Evolutionary conservation across 768 basidiomycete species (phyloP).

Genomic region (Pleurotus platypus): DNA sequence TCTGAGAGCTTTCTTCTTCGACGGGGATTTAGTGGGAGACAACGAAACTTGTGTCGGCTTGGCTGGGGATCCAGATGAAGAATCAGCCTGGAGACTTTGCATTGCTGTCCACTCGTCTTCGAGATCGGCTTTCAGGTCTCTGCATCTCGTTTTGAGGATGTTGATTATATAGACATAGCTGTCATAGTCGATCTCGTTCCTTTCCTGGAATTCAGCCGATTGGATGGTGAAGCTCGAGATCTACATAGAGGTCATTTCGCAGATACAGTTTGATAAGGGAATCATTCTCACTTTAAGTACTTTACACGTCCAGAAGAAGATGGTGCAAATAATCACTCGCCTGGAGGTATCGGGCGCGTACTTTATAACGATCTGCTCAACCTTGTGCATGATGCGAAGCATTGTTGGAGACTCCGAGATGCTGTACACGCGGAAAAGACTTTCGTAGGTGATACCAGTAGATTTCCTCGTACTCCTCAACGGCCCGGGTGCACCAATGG

Average conservation of each 20-base stretch:
- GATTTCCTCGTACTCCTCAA: background rate
- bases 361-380: slow-evolving; percentile 28
- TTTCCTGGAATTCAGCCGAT: slow-evolving; percentile 18
- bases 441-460: slow-evolving; percentile 2
- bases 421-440: background rate
- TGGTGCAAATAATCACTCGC: slow-evolving; percentile 27
- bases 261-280: too few species aligned
- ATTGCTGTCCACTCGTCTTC: slow-evolving; percentile 14
- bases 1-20: slow-evolving; percentile 14
- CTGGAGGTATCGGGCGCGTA: slow-evolving; percentile 18
- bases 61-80: slow-evolving; percentile 15
- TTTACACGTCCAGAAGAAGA: slow-evolving; percentile 46
- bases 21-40: slow-evolving; percentile 14
- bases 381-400: slow-evolving; percentile 28
- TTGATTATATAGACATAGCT: slow-evolving; percentile 18
- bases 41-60: slow-evolving; percentile 20
- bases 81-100: slow-evolving; percentile 14
- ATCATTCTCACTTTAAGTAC: slow-evolving; percentile 29
- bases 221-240: background rate
- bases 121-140: slow-evolving; percentile 16
- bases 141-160: slow-evolving; percentile 20
- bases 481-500: background rate
- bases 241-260: background rate
- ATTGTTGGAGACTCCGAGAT: slow-evolving; percentile 4
- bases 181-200: slow-evolving; percentile 19